A percentile compares a stretch with the other conserved stretches of the same genome.
Evolutionary conservation across 495 filamentous ascomycete genomes (phyloP).

Genomic region (Trichoderma gamsii): DNA sequence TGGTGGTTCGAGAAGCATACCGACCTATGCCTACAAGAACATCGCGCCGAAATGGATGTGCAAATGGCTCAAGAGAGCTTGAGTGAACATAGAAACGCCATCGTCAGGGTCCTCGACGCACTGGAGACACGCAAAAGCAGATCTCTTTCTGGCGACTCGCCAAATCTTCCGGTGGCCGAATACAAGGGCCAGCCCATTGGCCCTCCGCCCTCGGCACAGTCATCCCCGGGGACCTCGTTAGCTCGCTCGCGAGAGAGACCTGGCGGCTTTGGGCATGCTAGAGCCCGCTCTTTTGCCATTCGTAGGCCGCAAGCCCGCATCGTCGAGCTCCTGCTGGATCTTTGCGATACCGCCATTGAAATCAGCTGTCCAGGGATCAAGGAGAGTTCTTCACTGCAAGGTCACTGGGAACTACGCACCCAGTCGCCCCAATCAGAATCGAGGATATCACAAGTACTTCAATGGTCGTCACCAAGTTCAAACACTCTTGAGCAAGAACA

Average conservation of each 20-base stretch:
- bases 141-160: constrained; percentile 43
- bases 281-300: constrained; percentile 77
- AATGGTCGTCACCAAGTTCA: constrained; percentile 90
- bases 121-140: constrained; percentile 75
- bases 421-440: constrained; percentile 93
- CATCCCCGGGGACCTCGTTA: constrained; percentile 53
- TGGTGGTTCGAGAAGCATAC: constrained; percentile 99
- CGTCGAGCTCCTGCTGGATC: constrained; percentile 87
- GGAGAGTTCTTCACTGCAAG: constrained; percentile 59
- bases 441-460: constrained; percentile 82
- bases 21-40: constrained; percentile 90
- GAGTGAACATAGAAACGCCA: constrained; percentile 89
- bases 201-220: constrained; percentile 57
- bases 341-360: constrained; percentile 92
- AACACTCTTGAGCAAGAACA: constrained; percentile 93
- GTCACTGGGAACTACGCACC: constrained; percentile 66
- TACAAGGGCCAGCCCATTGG: constrained; percentile 91
- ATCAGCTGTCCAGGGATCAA: constrained; percentile 91
- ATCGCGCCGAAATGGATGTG: constrained; percentile 94
- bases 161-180: constrained; percentile 61
- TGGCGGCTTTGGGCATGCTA: constrained; percentile 61
- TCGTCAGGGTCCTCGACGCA: constrained; percentile 90
- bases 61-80: constrained; percentile 89
- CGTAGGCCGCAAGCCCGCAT: constrained; percentile 84
- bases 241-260: constrained; percentile 77